A percentile compares a stretch with the other conserved stretches of the same genome.
Conservation (phyloP, 108 stramenopile genomes). For the Skeletonema costatum region DNA sequence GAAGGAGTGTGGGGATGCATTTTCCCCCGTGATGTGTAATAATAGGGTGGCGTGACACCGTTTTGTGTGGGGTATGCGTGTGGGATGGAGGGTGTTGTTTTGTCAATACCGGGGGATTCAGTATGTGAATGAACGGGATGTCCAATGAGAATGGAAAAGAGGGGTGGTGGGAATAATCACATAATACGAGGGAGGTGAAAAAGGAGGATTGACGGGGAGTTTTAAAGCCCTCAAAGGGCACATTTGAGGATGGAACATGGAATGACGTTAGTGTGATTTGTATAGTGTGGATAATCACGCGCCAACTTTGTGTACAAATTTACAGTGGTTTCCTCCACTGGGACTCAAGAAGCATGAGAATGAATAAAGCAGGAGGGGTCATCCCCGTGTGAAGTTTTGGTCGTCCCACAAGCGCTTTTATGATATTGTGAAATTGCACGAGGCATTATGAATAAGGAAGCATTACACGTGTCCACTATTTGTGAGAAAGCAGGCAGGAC, state of each 20-base stretch:
- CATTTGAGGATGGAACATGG: conserved; percentile 76
- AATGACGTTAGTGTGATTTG: conserved; percentile 69
- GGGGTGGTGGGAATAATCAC: conserved; percentile 10
- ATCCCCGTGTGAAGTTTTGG: conserved; percentile 92
- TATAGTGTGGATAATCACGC: conserved; percentile 80
- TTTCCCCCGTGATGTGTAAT: conserved; percentile 67
- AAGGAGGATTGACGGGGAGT: conserved; percentile 31
- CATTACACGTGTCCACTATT: conserved; percentile 91
- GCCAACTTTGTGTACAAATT: conserved; percentile 75
- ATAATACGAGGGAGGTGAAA: conserved; percentile 31
- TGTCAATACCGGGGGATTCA: conserved; percentile 30
- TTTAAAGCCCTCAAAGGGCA: conserved; percentile 60
- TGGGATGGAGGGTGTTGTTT: conserved; percentile 50
- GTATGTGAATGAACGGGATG: conserved; percentile 24
- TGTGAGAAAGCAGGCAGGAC: conserved; percentile 82
- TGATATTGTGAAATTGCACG: conserved; percentile 74
- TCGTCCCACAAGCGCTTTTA: conserved; percentile 73
- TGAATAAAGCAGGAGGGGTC: conserved; percentile 75
- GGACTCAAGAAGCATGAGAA: conserved; percentile 72
- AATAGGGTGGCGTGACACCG: conserved; percentile 51
- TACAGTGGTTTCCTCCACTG: conserved; percentile 64
- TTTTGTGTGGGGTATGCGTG: conserved; percentile 77
- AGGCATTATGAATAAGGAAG: conserved; percentile 86
- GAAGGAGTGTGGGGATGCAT: conserved; percentile 83
- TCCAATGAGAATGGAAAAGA: not conserved